These are phyloP conservation scores for Phyllosticta citriasiana DNA, from an alignment of 2,329 filamentous ascomycete species.

Conservation along the genomic window DNA sequence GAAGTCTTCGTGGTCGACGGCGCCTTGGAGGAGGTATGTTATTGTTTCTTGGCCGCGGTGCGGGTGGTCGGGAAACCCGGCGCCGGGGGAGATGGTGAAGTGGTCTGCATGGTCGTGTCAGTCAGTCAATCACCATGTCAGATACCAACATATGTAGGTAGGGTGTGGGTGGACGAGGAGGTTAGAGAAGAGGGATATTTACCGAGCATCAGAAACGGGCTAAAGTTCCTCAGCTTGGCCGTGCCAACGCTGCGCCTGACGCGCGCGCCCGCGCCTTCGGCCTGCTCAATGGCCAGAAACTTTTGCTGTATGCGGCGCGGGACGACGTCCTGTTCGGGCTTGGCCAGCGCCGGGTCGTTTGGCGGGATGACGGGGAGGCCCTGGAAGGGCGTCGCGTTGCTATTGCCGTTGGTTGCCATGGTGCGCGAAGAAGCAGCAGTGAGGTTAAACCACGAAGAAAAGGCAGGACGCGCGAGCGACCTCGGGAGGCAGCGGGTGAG, in stretches of 20 bases:
- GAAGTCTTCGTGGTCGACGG: conserved; percentile 87
- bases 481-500: conserved; percentile 31
- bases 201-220: conserved; percentile 81
- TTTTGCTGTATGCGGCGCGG: conserved; percentile 71
- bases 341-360: conserved; percentile 29
- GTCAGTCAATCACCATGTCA: background rate
- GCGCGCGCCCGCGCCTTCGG: conserved; percentile 78
- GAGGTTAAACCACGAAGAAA: conserved; percentile 15
- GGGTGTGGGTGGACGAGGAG: too few relatives aligned
- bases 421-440: conserved; percentile 14
- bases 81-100: conserved; percentile 68
- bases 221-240: conserved; percentile 71
- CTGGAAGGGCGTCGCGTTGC: conserved; percentile 29
- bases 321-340: conserved; percentile 49
- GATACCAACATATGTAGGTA: too few relatives aligned
- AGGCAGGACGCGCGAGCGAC: conserved; percentile 20
- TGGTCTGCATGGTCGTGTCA: conserved; percentile 49
- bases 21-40: conserved; percentile 79
- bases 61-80: conserved; percentile 83
- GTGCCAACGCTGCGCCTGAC: conserved; percentile 86
- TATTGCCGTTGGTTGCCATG: conserved; percentile 22
- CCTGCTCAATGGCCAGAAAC: conserved; percentile 75
- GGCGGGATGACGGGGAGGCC: conserved; percentile 42
- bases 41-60: conserved; percentile 80
- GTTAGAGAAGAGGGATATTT: too few relatives aligned